phyloP scores from a whole-genome alignment of 2,329 filamentous ascomycete species.

The Scopulariopsis brevicaulis region DNA sequence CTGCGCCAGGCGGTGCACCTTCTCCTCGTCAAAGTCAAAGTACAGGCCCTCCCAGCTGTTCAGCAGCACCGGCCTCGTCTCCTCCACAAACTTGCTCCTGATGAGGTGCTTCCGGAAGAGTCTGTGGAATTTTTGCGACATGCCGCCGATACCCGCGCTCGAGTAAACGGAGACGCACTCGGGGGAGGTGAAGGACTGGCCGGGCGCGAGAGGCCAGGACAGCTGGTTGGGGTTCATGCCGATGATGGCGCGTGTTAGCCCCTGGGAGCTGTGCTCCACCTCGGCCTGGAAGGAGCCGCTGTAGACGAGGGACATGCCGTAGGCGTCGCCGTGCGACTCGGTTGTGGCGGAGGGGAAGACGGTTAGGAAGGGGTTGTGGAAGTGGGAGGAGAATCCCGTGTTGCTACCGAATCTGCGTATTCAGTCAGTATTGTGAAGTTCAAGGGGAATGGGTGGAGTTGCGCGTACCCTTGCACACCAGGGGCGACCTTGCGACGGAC shows the following conservation, averaged over 20 bases:
- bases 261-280: slow-evolving; percentile 52
- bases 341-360: slow-evolving; percentile 45
- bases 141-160: slow-evolving; percentile 42
- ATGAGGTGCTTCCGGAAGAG: slow-evolving; percentile 52
- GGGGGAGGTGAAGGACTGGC: slow-evolving; percentile 46
- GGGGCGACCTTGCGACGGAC: slow-evolving; percentile 43
- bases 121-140: slow-evolving; percentile 50
- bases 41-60: slow-evolving; percentile 57
- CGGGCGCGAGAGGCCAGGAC: slow-evolving; percentile 43
- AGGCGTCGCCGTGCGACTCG: slow-evolving; percentile 48
- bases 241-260: slow-evolving; percentile 45
- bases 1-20: slow-evolving; percentile 41
- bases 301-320: slow-evolving; percentile 55
- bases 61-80: slow-evolving; percentile 41
- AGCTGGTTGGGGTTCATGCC: slow-evolving; percentile 51
- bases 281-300: slow-evolving; percentile 50
- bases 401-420: slow-evolving; percentile 44
- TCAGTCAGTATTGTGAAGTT: background rate
- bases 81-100: slow-evolving; percentile 38
- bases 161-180: slow-evolving; percentile 55
- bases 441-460: background rate
- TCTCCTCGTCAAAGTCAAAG: slow-evolving; percentile 45
- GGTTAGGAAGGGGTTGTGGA: slow-evolving; percentile 54
- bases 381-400: slow-evolving; percentile 50
- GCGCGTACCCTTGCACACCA: slow-evolving; percentile 38